Base-by-base conservation (phyloP, 176 grass and related monocot genomes). In the Dendrocalamus sinicus region DNA sequence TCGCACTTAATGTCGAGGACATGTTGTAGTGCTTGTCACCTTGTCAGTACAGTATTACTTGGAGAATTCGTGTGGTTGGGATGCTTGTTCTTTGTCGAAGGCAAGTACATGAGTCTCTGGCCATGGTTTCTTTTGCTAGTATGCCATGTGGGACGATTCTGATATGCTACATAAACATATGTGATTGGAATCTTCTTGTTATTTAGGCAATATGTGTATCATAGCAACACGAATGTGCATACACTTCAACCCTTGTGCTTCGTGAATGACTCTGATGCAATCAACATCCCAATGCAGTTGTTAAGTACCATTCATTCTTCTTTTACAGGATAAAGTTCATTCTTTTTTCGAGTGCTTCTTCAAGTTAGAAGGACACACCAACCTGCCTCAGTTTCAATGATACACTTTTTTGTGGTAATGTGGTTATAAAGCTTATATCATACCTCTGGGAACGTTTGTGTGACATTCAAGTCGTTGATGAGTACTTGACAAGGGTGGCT, bases 321-420 rank as follows among this genome's bases (percentile, higher is more conserved):
- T 17, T 91, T 69, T 81, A 66, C 77, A 88, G 89, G 86, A 66
- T 77, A 72, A 88, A 81, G 45, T 46, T 55, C 17, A 65, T 84
- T 76, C 76, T 58, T 83, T 19, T 84, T 70, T 66, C 51, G 35
- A 45, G 48, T 13, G 41, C 68, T 75, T 75, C 59, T 76, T 84
- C 70, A 26, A 46, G 61, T 75, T 60, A 26, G 41, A 43, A 75
- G 61, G 85, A 52, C 5, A 64, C 70, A 47, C 26, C 74, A 23
- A 69, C 59, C 84, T 60, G 9, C 68, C 43, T 44, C 58, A 74
- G 62, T 53, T 80, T 61, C 15, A 1, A n/a, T 40, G 47, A 19
- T 67, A 58, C 67, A 63, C 67, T 52, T 77, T 3, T 47, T 39
- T 70, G 60, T 43, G 7, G 23, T 50, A n/a, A 50, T 64, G 60